Evolutionary conservation across 163 green algal species (phyloP), one percentile per base, ranked within the genome.

Genomic region (Coccomyxa subellipsoidea): DNA sequence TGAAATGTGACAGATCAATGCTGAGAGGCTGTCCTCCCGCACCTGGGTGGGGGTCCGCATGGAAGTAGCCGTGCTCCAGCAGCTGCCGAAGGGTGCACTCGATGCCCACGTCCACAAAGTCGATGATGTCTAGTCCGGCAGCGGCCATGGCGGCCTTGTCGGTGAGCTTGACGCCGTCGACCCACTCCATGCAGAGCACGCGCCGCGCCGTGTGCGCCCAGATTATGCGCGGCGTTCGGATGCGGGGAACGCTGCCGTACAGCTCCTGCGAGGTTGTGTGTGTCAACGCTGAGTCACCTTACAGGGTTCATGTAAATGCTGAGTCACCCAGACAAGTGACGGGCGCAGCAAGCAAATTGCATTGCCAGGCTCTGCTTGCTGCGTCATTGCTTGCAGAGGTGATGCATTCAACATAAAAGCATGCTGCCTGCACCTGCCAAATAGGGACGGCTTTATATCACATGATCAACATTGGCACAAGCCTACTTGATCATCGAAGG

Each of bases 141-240:
- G 83, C 88, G 23, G 54, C 75, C 87, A 83, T 85, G 59, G 80
- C 84, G 54, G 80, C 82, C 81, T 93, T 90, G 84, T 98, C 92
- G 40, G 93, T 98, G 7, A 99, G 90, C 87, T 99, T 99, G 32
- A 98, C 89, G 12, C 96, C 96, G 15, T 99, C 94, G 34, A 98
- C 95, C 94, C 94, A 98, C 81, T 98, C 93, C 93, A 97, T 98
- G 23, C 92, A 95, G 38, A 98, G 82, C 54, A 98, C 95, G 7
- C 89, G 87, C 7, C 93, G 86, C n/a, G 85, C 83, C 29, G 92
- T 96, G 73, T 90, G 87, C 54, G 94, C 82, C 91, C 93, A 97
- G 23, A 94, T 92, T 79, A 98, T 96, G 23, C 40, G 31, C 15
- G 96, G 96, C n/a, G 93, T 93, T 4, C 93, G 86, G 29, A 99